These are phyloP conservation scores for Arabidopsis hybrid DNA, from an alignment of 441 rosid species.

Conservation along the genomic window DNA sequence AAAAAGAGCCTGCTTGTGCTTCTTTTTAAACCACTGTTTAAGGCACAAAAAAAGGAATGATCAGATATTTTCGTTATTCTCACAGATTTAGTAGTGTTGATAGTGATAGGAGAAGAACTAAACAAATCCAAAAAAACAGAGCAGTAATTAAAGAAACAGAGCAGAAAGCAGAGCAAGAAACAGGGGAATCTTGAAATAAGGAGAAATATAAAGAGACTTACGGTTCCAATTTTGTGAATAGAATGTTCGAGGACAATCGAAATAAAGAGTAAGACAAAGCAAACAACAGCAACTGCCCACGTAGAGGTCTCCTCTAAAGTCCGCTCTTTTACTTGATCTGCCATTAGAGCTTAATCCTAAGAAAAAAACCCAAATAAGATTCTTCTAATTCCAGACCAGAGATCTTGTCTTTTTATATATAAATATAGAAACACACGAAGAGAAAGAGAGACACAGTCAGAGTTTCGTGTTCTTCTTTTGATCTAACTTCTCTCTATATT, in stretches of 20 bases:
- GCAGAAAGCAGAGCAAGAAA: slow-evolving; percentile 23
- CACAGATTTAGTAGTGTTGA: slow-evolving; percentile 1
- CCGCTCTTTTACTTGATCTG: slow-evolving; percentile 39
- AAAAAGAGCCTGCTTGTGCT: slow-evolving; percentile 59
- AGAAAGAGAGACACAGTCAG: background rate
- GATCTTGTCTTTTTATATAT: background rate
- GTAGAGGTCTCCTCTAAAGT: slow-evolving; percentile 72
- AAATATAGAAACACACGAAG: background rate
- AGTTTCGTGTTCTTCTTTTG: slow-evolving; percentile 27
- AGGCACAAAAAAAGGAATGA: background rate
- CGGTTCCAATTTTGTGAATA: slow-evolving; percentile 62
- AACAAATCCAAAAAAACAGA: background rate
- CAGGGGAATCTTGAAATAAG: background rate
- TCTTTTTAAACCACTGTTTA: slow-evolving; percentile 59
- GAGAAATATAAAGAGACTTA: slow-evolving; percentile 43
- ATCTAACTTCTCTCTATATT: background rate
- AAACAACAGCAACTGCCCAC: slow-evolving; percentile 87
- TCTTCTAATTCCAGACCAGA: background rate
- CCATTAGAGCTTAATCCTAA: slow-evolving; percentile 39
- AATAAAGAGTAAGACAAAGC: slow-evolving; percentile 60
- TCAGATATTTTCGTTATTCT: background rate
- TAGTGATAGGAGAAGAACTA: background rate
- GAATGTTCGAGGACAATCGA: slow-evolving; percentile 64
- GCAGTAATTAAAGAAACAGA: background rate
- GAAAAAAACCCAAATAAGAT: background rate